These are phyloP conservation scores for Aureobasidium sp. DNA, from an alignment of 2,329 filamentous ascomycete genomes.

Conservation along the genomic window DNA sequence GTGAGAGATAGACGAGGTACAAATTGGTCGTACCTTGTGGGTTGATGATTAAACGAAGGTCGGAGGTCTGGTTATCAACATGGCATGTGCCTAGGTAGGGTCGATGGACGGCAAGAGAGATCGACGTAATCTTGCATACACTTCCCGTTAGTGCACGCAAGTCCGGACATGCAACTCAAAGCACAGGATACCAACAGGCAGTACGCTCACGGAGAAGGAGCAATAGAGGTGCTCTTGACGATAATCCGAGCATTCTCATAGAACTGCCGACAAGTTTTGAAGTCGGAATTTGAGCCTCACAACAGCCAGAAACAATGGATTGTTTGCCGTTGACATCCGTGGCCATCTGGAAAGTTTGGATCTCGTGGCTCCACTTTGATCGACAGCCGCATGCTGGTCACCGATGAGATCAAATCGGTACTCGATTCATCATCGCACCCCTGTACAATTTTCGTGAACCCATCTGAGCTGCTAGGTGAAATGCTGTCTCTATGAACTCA, in stretches of 20 bases:
- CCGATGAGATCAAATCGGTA: conserved; percentile 6
- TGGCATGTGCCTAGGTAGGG: neutral
- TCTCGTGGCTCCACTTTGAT: conserved; percentile 2
- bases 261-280: neutral
- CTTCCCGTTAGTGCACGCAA: neutral
- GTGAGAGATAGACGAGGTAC: conserved; percentile 7
- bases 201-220: neutral
- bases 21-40: neutral
- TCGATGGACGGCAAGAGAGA: neutral
- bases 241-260: neutral
- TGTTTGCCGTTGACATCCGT: neutral
- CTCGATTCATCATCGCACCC: conserved; percentile 3
- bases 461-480: neutral
- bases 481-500: neutral
- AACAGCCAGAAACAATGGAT: neutral
- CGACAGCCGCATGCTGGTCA: conserved; percentile 5
- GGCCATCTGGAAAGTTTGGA: neutral
- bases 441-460: conserved; percentile 8
- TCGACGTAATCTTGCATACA: conserved; percentile 1
- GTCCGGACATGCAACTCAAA: neutral
- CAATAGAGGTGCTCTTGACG: neutral
- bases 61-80: neutral
- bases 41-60: neutral
- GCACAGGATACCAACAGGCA: neutral
- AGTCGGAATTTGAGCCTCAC: neutral